Conservation (phyloP, 371 early-diverging fungal species). For the Saksenaea vasiformis region DNA sequence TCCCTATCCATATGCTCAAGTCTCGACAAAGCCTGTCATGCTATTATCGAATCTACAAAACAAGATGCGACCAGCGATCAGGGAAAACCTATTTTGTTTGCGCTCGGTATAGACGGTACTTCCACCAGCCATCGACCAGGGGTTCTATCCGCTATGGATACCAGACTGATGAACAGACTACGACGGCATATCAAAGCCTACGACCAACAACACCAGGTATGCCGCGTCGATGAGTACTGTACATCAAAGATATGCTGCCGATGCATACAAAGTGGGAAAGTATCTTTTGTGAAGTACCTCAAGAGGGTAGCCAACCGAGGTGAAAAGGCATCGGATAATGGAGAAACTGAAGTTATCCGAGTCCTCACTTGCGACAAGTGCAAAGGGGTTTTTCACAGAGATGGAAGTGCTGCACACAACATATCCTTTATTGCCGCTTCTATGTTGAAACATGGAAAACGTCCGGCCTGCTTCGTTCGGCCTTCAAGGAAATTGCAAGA, state of each 20-base stretch:
- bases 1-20: background rate
- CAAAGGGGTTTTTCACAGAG: background rate
- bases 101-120: background rate
- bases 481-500: too few relatives aligned
- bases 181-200: conserved; percentile 47
- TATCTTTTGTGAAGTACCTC: background rate
- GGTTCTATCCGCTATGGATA: background rate
- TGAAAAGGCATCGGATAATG: background rate
- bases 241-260: background rate
- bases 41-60: background rate
- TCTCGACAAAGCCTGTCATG: background rate
- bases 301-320: background rate
- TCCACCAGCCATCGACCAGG: background rate
- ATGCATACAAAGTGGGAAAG: background rate
- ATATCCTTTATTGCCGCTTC: background rate
- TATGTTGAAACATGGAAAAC: background rate
- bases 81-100: background rate
- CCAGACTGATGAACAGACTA: conserved; percentile 48
- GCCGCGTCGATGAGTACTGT: background rate
- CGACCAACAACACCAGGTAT: background rate
- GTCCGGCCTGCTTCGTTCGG: background rate
- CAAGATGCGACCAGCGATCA: background rate
- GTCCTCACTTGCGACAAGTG: background rate
- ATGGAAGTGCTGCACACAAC: background rate
- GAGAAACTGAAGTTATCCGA: background rate